These are phyloP conservation scores for Anastatica hierochuntica DNA, from an alignment of 345 rosid genomes.

Conservation along the genomic window DNA sequence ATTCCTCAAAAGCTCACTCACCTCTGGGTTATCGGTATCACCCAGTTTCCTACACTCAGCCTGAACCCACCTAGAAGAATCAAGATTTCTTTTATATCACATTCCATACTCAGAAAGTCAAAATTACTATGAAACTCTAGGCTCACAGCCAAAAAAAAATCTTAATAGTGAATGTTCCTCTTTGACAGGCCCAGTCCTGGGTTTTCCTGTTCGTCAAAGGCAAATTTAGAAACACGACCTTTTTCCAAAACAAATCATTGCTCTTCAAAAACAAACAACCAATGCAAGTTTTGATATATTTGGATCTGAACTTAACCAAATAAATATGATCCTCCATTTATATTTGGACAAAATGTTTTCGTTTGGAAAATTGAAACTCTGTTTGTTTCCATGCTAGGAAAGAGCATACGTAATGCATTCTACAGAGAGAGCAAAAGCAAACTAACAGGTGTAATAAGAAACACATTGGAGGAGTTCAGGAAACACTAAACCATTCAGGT, in stretches of 20 bases:
- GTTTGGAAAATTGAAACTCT: background rate
- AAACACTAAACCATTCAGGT: background rate
- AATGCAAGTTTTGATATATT: background rate
- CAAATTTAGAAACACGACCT: background rate
- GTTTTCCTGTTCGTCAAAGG: background rate
- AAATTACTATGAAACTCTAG: background rate
- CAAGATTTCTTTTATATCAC: conserved; percentile 9
- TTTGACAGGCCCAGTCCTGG: background rate
- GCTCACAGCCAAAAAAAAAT: background rate
- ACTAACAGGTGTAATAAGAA: too few species aligned
- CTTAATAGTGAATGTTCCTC: background rate
- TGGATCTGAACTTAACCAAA: background rate
- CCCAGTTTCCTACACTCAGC: conserved; percentile 95
- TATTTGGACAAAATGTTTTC: background rate
- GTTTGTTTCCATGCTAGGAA: background rate
- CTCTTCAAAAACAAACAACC: background rate
- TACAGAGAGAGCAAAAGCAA: background rate
- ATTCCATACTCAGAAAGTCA: background rate
- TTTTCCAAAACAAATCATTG: background rate
- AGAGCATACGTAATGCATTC: background rate
- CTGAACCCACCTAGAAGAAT: conserved; percentile 87
- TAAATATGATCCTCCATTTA: background rate
- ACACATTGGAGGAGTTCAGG: background rate
- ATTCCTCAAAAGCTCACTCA: conserved; percentile 65
- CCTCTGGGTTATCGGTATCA: conserved; percentile 92